A percentile compares a stretch with the other conserved stretches of the same genome.
phyloP scores from a whole-genome alignment of 1,284 basidiomycete genomes.

The Irpex sp. region DNA sequence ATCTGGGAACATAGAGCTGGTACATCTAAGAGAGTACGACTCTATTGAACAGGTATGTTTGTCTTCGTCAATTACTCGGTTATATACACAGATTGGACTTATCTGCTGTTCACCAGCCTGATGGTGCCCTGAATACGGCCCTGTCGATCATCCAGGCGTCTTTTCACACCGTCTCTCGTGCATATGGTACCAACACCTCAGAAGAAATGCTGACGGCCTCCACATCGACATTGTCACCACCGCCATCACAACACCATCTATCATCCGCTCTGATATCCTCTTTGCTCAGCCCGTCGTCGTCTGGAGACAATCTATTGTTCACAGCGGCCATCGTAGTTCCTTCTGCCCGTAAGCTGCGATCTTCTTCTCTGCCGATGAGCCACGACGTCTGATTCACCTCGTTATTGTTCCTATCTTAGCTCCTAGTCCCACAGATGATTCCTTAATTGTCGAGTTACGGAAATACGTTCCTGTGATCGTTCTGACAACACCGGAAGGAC shows the following conservation, averaged over 20 bases:
- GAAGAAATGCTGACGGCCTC: constrained; percentile 46
- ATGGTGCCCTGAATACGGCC: constrained; percentile 26
- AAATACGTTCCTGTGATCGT: constrained; percentile 57
- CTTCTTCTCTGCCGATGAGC: not conserved
- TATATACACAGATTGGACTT: not conserved
- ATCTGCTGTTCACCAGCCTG: constrained; percentile 15
- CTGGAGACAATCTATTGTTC: constrained; percentile 29
- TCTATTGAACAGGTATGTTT: constrained; percentile 38
- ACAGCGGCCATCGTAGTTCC: constrained; percentile 57
- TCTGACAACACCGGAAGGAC: constrained; percentile 24
- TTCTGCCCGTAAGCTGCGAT: constrained; percentile 36
- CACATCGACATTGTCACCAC: not conserved
- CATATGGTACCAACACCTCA: constrained; percentile 25
- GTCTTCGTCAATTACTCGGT: not conserved
- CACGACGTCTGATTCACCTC: not conserved
- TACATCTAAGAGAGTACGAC: constrained; percentile 45
- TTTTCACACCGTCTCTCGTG: constrained; percentile 42
- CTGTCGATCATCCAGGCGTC: constrained; percentile 50
- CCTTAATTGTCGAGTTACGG: constrained; percentile 47
- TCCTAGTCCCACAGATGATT: constrained; percentile 35
- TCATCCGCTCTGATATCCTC: constrained; percentile 50
- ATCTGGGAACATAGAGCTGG: constrained; percentile 56
- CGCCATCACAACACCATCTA: not conserved
- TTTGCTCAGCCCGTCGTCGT: constrained; percentile 29
- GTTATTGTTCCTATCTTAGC: constrained; percentile 17